A percentile compares a stretch with the other conserved stretches of the same genome.
phyloP scores from a whole-genome alignment of 2,329 filamentous ascomycete genomes.

The Talaromyces sp. region DNA sequence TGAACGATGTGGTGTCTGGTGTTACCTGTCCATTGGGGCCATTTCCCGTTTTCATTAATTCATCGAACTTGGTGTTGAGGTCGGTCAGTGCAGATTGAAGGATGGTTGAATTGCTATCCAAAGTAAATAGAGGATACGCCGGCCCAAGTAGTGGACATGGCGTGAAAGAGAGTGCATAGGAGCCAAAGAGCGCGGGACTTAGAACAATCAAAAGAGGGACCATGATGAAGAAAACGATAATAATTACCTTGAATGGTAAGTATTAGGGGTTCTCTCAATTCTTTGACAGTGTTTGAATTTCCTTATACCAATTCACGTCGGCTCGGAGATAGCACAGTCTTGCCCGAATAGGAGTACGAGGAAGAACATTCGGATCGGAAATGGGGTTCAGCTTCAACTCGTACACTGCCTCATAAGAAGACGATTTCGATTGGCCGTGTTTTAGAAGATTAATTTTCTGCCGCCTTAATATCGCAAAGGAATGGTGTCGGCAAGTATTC shows the following conservation, averaged over 20 bases:
- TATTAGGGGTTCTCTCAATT: not conserved
- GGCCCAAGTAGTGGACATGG: not conserved
- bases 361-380: not conserved
- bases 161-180: not conserved
- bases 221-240: not conserved
- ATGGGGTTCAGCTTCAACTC: not conserved
- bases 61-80: not conserved
- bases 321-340: not conserved
- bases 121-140: not conserved
- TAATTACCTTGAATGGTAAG: not conserved
- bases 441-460: not conserved
- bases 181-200: not conserved
- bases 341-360: not conserved
- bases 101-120: not conserved
- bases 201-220: not conserved
- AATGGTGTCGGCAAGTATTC: not conserved
- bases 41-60: not conserved
- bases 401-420: not conserved
- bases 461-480: not conserved
- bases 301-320: not conserved
- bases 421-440: not conserved
- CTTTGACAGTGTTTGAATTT: not conserved
- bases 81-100: not conserved
- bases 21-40: not conserved
- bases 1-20: not conserved